These are phyloP conservation scores for Bruguiera sexangula DNA, from an alignment of 345 rosid genomes.

Conservation along the genomic window DNA sequence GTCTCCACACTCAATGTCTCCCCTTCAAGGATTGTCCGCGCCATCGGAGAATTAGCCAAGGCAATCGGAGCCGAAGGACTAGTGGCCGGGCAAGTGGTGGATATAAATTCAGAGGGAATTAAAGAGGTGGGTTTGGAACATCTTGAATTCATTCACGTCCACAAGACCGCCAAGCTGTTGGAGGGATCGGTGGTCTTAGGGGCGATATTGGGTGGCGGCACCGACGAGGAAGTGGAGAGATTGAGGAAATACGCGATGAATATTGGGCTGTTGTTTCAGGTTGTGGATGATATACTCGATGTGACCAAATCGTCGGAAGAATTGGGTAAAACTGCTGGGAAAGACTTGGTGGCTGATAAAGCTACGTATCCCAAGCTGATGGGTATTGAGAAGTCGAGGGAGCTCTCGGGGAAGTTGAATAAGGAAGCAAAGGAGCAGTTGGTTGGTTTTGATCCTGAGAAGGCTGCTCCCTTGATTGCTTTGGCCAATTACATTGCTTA, in stretches of 20 bases:
- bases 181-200: slow-evolving; percentile 81
- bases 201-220: slow-evolving; percentile 76
- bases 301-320: slow-evolving; percentile 78
- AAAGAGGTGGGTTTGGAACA: slow-evolving; percentile 55
- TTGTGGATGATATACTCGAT: slow-evolving; percentile 94
- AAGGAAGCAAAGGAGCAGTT: slow-evolving; percentile 65
- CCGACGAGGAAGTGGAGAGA: slow-evolving; percentile 62
- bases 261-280: slow-evolving; percentile 83
- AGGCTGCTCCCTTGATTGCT: slow-evolving; percentile 85
- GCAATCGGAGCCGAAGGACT: slow-evolving; percentile 64
- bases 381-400: slow-evolving; percentile 73
- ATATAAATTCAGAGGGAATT: slow-evolving; percentile 60
- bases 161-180: slow-evolving; percentile 79
- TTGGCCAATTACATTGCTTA: slow-evolving; percentile 78
- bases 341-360: slow-evolving; percentile 85
- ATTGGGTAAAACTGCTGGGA: slow-evolving; percentile 92
- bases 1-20: slow-evolving; percentile 47
- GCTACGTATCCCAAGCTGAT: slow-evolving; percentile 76
- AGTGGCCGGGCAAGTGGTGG: slow-evolving; percentile 90
- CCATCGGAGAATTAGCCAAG: slow-evolving; percentile 65
- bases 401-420: slow-evolving; percentile 65
- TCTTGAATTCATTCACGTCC: slow-evolving; percentile 80
- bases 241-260: slow-evolving; percentile 67
- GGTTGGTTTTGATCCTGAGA: slow-evolving; percentile 53
- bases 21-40: slow-evolving; percentile 49